These are phyloP conservation scores for Suillus lakei DNA, from an alignment of 768 basidiomycete genomes.

Conservation along the genomic window DNA sequence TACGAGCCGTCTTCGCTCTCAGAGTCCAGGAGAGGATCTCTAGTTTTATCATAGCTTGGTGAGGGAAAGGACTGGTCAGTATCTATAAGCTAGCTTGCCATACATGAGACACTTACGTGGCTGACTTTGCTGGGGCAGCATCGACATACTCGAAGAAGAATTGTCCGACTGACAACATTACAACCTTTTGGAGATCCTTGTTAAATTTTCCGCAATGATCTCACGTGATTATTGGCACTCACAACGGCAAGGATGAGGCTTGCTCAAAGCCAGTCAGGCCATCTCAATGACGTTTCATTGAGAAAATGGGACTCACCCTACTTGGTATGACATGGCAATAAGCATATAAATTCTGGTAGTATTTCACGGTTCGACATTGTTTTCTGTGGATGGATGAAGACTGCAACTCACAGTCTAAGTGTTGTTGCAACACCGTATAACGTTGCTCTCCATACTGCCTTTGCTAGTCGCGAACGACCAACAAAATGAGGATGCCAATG, in stretches of 20 bases:
- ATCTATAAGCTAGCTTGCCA: not conserved
- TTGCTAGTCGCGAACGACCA: constrained; percentile 46
- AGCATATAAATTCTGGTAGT: constrained; percentile 68
- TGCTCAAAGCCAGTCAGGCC: not conserved
- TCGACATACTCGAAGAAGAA: constrained; percentile 51
- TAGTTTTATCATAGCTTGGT: constrained; percentile 19
- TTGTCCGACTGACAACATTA: constrained; percentile 61
- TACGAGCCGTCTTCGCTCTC: constrained; percentile 7
- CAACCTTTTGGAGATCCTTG: constrained; percentile 44
- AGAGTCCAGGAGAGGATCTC: constrained; percentile 28
- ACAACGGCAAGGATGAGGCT: constrained; percentile 7
- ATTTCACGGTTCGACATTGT: constrained; percentile 8
- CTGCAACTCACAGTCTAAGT: constrained; percentile 60
- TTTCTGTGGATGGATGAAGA: not conserved
- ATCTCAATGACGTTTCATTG: not conserved
- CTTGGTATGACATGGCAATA: constrained; percentile 69
- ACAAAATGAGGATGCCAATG: constrained; percentile 50
- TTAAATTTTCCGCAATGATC: not conserved
- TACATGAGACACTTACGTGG: not conserved
- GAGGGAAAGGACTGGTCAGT: not conserved
- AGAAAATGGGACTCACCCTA: constrained; percentile 53
- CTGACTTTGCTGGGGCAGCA: constrained; percentile 6
- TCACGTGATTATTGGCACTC: not conserved
- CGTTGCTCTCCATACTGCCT: constrained; percentile 56
- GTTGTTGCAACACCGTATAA: constrained; percentile 64